Evolutionary conservation across 495 filamentous ascomycete species (phyloP), one percentile per base, ranked within the genome.

Genomic region (Baudoinia panamericana): DNA sequence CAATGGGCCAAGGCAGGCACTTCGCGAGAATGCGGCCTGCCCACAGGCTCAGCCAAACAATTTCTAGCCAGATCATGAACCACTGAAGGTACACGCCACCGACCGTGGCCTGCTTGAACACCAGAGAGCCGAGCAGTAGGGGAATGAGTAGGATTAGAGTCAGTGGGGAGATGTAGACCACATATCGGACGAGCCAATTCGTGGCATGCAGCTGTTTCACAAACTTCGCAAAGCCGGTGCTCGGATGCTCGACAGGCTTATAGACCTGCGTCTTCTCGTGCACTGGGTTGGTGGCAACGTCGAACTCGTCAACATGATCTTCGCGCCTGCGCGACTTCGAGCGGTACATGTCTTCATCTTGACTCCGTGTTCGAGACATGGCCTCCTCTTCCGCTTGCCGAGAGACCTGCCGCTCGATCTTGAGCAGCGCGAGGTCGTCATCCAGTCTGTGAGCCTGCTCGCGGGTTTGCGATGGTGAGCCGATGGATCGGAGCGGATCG

Each of bases 11-110:
- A 3, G 90, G 88, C 32, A 95, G 64, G 30, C 71, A 67, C 53
- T 87, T 81, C 4, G 82, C 75, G 8, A 83, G 61, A 36, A 95
- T 80, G 2, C 48, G 48, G 39, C 78, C 78, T 19, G 75, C 80
- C 90, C 90, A 96, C 0, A 95, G 65, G 2, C 84, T 84, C 29
- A 93, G 63, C 88, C 88, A 96, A 30, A 95, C 73, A 18, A 93
- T 46, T 31, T 50, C 46, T 32, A 96, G 67, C 88, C 88, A 96
- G 33, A 95, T 82, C 30, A 81, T 78, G 47, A 96, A 95, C 88
- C 88, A 96, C 35, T 84, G 63, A 41, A 95, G 55, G 45, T 70
- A 40, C 2, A 94, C 83, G 24, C 76, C 85, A 2, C 86, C 88
- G 6, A 84, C 76, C 15, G 63, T 76, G 2, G 80, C 73, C 21